Conservation (phyloP, 2,329 filamentous ascomycete genomes). For the Fusarium proliferatum region DNA sequence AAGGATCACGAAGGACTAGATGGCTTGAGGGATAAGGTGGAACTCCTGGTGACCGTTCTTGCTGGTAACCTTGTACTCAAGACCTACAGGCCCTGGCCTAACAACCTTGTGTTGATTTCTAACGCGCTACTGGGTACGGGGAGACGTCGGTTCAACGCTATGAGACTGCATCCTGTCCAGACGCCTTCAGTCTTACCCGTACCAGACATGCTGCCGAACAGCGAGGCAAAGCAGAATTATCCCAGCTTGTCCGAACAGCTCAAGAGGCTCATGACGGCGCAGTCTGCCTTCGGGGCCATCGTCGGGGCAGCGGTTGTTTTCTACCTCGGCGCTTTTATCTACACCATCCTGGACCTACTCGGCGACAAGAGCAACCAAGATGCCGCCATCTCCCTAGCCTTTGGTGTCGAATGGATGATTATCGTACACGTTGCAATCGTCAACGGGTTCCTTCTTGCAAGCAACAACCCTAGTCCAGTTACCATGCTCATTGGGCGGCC, state of each 20-base stretch:
- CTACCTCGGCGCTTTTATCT: background rate
- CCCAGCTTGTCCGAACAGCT: background rate
- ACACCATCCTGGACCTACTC: background rate
- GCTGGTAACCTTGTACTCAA: background rate
- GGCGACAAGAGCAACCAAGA: background rate
- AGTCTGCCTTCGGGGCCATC: background rate
- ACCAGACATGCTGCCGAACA: accelerated
- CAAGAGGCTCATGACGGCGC: background rate
- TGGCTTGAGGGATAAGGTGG: background rate
- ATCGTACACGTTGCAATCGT: background rate
- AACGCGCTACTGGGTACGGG: background rate
- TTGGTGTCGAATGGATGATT: background rate
- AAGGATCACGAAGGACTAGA: accelerated
- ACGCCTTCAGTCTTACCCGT: accelerated
- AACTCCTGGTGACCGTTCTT: background rate
- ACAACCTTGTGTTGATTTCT: background rate
- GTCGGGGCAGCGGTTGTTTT: background rate
- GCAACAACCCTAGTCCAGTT: background rate
- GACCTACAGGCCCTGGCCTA: accelerated
- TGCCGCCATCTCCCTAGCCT: background rate
- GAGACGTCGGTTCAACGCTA: background rate
- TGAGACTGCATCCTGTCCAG: accelerated
- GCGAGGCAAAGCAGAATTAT: accelerated
- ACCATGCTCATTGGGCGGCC: background rate
- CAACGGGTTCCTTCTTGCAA: background rate